Percentiles rank a stretch among this genome's conserved stretches.
Conservation (phyloP, 2,329 filamentous ascomycete genomes). For the Colletotrichum cuscutae region DNA sequence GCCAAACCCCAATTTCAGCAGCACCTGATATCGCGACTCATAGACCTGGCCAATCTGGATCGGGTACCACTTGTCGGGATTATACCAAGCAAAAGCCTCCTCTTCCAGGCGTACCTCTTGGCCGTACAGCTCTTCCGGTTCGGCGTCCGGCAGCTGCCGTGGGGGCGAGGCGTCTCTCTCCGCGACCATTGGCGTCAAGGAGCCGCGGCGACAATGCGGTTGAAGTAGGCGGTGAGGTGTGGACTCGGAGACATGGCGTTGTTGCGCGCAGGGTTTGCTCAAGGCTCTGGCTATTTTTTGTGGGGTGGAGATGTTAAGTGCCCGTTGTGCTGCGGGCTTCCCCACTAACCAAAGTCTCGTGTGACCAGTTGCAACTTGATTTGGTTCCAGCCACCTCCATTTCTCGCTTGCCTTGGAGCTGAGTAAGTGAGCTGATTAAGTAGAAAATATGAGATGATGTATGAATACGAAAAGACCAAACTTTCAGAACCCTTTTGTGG, state of each 20-base stretch:
- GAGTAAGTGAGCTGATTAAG: not conserved
- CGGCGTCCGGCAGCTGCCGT: constrained; percentile 10
- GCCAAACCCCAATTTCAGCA: constrained; percentile 42
- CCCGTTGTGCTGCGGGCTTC: not conserved
- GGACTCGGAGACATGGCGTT: not conserved
- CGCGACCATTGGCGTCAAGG: not conserved
- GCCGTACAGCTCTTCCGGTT: constrained; percentile 25
- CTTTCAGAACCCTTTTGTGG: not conserved
- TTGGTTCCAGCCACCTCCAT: not conserved
- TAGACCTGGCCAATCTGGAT: constrained; percentile 39
- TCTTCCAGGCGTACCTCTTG: constrained; percentile 36
- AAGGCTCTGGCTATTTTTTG: not conserved
- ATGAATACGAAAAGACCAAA: not conserved
- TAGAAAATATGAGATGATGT: not conserved
- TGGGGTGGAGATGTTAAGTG: not conserved
- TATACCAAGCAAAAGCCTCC: constrained; percentile 39
- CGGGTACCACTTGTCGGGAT: constrained; percentile 39
- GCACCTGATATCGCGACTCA: constrained; percentile 38
- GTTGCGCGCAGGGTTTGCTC: not conserved
- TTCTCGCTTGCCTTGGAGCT: too few relatives aligned
- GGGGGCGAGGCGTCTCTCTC: constrained; percentile 19
- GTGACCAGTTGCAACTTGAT: not conserved
- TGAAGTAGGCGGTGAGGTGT: not conserved
- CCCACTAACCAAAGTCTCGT: not conserved
- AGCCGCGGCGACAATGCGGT: not conserved